Conservation (phyloP, 768 basidiomycete genomes). For the Leucocoprinus birnbaumii region DNA sequence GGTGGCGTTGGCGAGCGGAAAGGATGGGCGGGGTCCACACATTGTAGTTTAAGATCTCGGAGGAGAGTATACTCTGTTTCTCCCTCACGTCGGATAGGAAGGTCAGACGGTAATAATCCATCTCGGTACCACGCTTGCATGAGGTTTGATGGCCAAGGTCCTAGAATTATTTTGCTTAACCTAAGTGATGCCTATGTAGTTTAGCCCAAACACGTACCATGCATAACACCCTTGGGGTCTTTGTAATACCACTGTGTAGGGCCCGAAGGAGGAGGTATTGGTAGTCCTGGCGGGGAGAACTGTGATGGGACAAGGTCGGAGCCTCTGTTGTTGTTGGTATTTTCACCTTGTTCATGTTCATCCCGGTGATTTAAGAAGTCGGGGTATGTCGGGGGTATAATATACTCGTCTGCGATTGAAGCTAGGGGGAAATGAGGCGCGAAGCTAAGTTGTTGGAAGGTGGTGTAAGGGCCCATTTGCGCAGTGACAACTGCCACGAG, state of each 20-base stretch:
- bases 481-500: slow-evolving; percentile 63
- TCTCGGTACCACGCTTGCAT: slow-evolving; percentile 93
- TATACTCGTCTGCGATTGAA: slow-evolving; percentile 85
- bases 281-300: slow-evolving; percentile 79
- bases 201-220: slow-evolving; percentile 49
- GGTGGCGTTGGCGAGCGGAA: slow-evolving; percentile 42
- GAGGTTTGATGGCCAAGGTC: slow-evolving; percentile 83
- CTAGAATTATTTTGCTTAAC: slow-evolving; percentile 30
- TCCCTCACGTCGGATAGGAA: slow-evolving; percentile 78
- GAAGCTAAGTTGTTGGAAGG: slow-evolving; percentile 87
- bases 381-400: slow-evolving; percentile 89
- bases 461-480: slow-evolving; percentile 82
- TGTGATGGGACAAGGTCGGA: slow-evolving; percentile 53
- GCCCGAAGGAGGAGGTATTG: slow-evolving; percentile 61
- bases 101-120: slow-evolving; percentile 75
- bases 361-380: slow-evolving; percentile 71
- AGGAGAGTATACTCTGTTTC: slow-evolving; percentile 66
- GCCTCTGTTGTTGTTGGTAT: slow-evolving; percentile 24
- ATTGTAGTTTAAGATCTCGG: slow-evolving; percentile 73
- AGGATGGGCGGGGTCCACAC: slow-evolving; percentile 78
- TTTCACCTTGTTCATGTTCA: slow-evolving; percentile 55
- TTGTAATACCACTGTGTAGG: slow-evolving; percentile 82
- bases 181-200: neutral
- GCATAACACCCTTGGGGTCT: slow-evolving; percentile 77
- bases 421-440: slow-evolving; percentile 87